Base-by-base conservation (phyloP, 2,329 filamentous ascomycete genomes). In the Aureobasidium sp. region DNA sequence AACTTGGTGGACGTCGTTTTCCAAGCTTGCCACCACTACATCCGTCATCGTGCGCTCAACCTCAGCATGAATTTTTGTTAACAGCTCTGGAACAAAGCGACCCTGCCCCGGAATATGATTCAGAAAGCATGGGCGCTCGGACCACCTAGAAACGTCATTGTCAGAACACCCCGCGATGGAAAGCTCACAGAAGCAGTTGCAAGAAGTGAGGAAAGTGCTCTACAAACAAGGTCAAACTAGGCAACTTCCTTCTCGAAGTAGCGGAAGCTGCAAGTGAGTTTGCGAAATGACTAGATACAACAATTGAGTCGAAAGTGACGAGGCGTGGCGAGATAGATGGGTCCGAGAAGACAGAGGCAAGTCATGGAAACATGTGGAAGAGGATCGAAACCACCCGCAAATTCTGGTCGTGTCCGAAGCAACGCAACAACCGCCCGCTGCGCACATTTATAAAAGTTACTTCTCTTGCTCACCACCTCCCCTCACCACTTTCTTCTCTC, bases 361-460 rank as follows among this genome's bases (percentile, higher is more conserved):
- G 44, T 32, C 5, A 26, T 60, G 57, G 57, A 60, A 60, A 27
- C 34, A 24, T 50, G 44, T 50, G n/a, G 57, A 60, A 60, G 46
- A 41, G 5, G 24, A 60, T 60, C 36, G 57, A 60, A 60, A 41
- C 26, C 44, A 59, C 44, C 46, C 57, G 57, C 46, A 50, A 43
- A 60, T 60, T 60, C 46, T 60, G 44, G 46, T 39, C 24, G 57
- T 60, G 57, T 50, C 57, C 56, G 44, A 59, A 59, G 57, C 57
- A 51, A 51, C 57, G 57, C 57, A 51, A 60, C 57, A 39, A 60
- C 32, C 56, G 36, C 43, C 55, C 57, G 34, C 57, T 32, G 57
- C 36, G 34, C 57, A 24, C 46, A 29, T 60, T 60, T 60, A 60
- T 60, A 60, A 60, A 60, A 60, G 46, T 60, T 60, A 41, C 46